These are phyloP conservation scores for Eimeria acervulina DNA, from an alignment of 169 alveolate genomes.

Conservation along the genomic window DNA sequence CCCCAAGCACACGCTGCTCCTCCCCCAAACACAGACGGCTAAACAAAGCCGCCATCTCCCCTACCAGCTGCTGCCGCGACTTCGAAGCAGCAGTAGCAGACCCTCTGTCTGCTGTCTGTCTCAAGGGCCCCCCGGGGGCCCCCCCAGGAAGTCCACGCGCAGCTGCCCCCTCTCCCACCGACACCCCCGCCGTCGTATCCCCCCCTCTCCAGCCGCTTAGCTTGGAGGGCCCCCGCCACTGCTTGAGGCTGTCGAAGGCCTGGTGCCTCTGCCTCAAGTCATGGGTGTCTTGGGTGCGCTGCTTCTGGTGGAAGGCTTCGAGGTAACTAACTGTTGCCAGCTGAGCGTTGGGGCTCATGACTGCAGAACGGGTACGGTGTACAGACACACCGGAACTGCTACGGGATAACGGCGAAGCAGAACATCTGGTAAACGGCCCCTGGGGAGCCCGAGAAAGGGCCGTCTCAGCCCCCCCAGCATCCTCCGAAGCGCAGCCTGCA, in stretches of 20 bases:
- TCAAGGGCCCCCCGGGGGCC: background rate
- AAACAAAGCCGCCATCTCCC: conserved; percentile 43
- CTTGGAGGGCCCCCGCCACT: conserved; percentile 66
- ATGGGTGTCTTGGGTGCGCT: background rate
- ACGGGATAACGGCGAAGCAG: background rate
- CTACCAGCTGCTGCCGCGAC: conserved; percentile 42
- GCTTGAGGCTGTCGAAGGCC: conserved; percentile 40
- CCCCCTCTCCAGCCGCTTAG: background rate
- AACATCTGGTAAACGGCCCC: background rate
- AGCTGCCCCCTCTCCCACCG: background rate
- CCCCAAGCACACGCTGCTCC: conserved; percentile 14
- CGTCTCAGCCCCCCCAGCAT: background rate
- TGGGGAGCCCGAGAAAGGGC: background rate
- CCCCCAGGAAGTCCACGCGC: background rate
- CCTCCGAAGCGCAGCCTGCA: background rate
- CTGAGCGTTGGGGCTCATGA: background rate
- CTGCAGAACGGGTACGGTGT: background rate
- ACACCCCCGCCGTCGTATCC: background rate
- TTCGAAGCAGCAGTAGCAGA: background rate
- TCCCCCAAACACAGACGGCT: conserved; percentile 14
- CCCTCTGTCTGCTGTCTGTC: too few species aligned
- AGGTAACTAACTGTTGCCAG: conserved; percentile 5
- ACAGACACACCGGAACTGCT: background rate
- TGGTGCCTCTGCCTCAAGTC: conserved; percentile 31
- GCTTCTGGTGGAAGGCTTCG: conserved; percentile 54